These are phyloP conservation scores for Stellera chamaejasme DNA, from an alignment of 345 rosid genomes.

Conservation along the genomic window DNA sequence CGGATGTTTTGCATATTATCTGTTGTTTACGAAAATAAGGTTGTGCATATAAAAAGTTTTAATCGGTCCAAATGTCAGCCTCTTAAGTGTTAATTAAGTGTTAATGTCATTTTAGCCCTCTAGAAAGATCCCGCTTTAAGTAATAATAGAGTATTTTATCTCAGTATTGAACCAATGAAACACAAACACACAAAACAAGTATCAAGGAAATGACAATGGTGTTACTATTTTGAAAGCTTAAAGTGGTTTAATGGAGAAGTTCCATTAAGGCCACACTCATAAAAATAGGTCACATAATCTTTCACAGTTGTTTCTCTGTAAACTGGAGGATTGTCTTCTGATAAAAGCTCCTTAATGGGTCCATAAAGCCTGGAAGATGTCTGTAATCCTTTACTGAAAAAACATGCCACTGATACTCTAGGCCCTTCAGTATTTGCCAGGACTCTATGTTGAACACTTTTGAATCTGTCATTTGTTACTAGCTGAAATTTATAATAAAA, in stretches of 20 bases:
- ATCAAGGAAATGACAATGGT: too few relatives aligned
- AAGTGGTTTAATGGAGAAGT: constrained; percentile 2
- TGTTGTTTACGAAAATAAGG: too few relatives aligned
- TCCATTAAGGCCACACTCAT: constrained; percentile 5
- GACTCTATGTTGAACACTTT: constrained; percentile 28
- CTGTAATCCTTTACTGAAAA: constrained; percentile 14
- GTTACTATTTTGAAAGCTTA: neutral
- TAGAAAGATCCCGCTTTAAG: too few relatives aligned
- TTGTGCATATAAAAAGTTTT: too few relatives aligned
- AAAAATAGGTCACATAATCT: constrained; percentile 5
- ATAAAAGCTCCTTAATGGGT: constrained; percentile 20
- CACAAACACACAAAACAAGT: too few relatives aligned
- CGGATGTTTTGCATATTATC: too few relatives aligned
- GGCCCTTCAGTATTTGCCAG: constrained; percentile 21
- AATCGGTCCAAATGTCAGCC: too few relatives aligned
- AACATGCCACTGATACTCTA: constrained; percentile 28
- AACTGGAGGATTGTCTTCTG: constrained; percentile 15
- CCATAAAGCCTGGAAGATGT: constrained; percentile 13
- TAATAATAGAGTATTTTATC: too few relatives aligned
- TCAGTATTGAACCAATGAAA: too few relatives aligned
- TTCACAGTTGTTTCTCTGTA: constrained; percentile 9
- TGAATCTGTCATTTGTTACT: constrained; percentile 22
- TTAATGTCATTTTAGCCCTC: too few relatives aligned
- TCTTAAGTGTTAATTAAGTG: too few relatives aligned
- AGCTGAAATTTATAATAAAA: constrained; percentile 15